Evolutionary conservation across 2,329 filamentous ascomycete species (phyloP).

Genomic region (Zymoseptoria crescenta): DNA sequence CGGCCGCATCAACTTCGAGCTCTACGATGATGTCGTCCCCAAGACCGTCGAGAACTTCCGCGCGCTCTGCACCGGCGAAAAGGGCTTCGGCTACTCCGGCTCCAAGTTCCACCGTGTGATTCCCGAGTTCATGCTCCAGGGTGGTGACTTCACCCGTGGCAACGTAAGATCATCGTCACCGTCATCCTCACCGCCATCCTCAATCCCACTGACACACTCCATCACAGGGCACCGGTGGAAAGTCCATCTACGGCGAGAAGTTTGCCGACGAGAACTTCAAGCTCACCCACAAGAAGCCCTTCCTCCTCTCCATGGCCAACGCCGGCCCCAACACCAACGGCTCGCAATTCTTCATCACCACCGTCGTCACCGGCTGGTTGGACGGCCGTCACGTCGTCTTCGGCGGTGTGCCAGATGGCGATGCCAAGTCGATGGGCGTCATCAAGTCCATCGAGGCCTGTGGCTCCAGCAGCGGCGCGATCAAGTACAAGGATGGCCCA

Average conservation of each 20-base stretch:
- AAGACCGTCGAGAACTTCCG: constrained; percentile 98
- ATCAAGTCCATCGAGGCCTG: constrained; percentile 54
- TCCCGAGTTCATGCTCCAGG: constrained; percentile 98
- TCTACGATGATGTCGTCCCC: constrained; percentile 79
- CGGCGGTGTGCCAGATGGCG: constrained; percentile 57
- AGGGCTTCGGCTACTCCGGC: constrained; percentile 72
- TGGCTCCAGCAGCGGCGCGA: constrained; percentile 47
- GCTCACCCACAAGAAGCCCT: constrained; percentile 82
- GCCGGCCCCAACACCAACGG: constrained; percentile 91
- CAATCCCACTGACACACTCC: constrained; percentile 5
- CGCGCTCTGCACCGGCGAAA: constrained; percentile 88
- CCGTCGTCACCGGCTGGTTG: constrained; percentile 59
- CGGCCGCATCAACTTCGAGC: constrained; percentile 80
- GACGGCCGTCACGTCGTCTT: constrained; percentile 80
- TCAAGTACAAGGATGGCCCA: constrained; percentile 42
- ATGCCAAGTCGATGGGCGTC: constrained; percentile 45
- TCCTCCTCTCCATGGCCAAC: constrained; percentile 96
- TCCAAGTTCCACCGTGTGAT: constrained; percentile 94
- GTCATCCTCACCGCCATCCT: neutral
- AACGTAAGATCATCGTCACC: constrained; percentile 59
- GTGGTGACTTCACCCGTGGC: constrained; percentile 91
- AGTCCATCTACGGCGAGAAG: constrained; percentile 95
- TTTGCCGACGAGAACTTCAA: constrained; percentile 97
- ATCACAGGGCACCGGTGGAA: constrained; percentile 81
- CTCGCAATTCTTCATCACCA: constrained; percentile 68